Conservation (phyloP, 805 yeast genomes). For the Ogataea dorogensis region DNA sequence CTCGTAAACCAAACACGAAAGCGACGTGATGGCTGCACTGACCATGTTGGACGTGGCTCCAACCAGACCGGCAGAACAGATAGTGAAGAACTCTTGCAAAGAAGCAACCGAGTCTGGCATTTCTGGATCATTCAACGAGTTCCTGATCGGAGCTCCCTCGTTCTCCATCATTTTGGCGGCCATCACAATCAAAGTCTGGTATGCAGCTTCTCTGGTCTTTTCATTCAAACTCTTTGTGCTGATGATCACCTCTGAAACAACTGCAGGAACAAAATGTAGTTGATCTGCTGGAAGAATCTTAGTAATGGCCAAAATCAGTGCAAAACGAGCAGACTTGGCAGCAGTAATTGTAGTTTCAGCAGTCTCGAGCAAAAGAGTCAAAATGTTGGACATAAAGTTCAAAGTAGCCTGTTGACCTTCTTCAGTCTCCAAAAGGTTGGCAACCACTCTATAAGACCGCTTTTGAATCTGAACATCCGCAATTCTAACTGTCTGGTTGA, state of each 20-base stretch:
- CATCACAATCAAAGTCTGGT: slow-evolving; percentile 71
- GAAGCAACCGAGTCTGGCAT: slow-evolving; percentile 67
- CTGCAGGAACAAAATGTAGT: slow-evolving; percentile 73
- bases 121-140: slow-evolving; percentile 56
- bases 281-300: slow-evolving; percentile 62
- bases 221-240: slow-evolving; percentile 92
- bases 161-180: slow-evolving; percentile 65
- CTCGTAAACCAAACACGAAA: slow-evolving; percentile 84
- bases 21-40: slow-evolving; percentile 90
- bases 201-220: slow-evolving; percentile 81
- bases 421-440: slow-evolving; percentile 68
- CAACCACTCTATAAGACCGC: slow-evolving; percentile 78
- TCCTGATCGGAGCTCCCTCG: slow-evolving; percentile 62
- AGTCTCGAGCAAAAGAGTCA: slow-evolving; percentile 57
- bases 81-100: slow-evolving; percentile 80
- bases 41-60: slow-evolving; percentile 95
- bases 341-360: slow-evolving; percentile 60
- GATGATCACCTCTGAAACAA: slow-evolving; percentile 83
- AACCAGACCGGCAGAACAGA: slow-evolving; percentile 94
- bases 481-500: slow-evolving; percentile 61
- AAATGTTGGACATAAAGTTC: slow-evolving; percentile 55
- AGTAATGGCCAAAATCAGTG: slow-evolving; percentile 61
- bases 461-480: slow-evolving; percentile 75
- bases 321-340: slow-evolving; percentile 77
- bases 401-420: slow-evolving; percentile 55